Percentiles rank a stretch among this genome's conserved stretches.
phyloP scores from a whole-genome alignment of 2,329 filamentous ascomycete species.

The Aspergillus pseudoviridinutans region DNA sequence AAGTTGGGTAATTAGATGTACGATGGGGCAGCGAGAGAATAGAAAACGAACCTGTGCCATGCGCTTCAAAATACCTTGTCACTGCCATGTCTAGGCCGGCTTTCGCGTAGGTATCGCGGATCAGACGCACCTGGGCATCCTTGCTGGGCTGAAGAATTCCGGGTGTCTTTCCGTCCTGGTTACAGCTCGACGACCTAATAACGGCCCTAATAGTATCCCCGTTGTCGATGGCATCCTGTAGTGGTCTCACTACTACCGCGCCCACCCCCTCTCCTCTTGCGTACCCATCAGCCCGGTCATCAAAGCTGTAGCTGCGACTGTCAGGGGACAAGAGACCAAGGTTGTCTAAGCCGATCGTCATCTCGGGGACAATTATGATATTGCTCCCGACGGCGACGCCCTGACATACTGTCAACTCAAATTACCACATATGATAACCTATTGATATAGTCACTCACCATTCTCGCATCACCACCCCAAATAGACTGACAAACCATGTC shows the following conservation, averaged over 20 bases:
- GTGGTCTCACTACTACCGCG: slow-evolving; percentile 46
- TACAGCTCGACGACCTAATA: slow-evolving; percentile 24
- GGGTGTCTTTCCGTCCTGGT: slow-evolving; percentile 23
- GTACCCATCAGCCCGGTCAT: slow-evolving; percentile 43
- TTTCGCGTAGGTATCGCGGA: slow-evolving; percentile 17
- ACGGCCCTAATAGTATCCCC: slow-evolving; percentile 39
- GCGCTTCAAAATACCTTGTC: slow-evolving; percentile 11
- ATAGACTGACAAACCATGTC: slow-evolving; percentile 19
- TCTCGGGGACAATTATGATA: slow-evolving; percentile 10
- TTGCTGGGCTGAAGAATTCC: not conserved
- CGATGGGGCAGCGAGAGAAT: no score
- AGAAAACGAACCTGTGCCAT: slow-evolving; percentile 2
- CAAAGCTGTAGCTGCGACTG: slow-evolving; percentile 16
- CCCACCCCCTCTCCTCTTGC: slow-evolving; percentile 50
- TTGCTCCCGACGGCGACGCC: slow-evolving; percentile 15
- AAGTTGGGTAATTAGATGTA: no score
- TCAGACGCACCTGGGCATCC: slow-evolving; percentile 28
- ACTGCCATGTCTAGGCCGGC: slow-evolving; percentile 4
- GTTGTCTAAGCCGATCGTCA: slow-evolving; percentile 8
- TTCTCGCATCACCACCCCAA: slow-evolving; percentile 13
- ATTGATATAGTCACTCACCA: slow-evolving; percentile 9
- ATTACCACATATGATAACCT: not conserved
- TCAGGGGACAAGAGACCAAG: slow-evolving; percentile 8
- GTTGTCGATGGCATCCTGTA: slow-evolving; percentile 43
- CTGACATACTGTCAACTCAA: not conserved